Evolutionary conservation across 805 yeast species (phyloP), one percentile per base, ranked within the genome.

Genomic region (Candida caryicola): DNA sequence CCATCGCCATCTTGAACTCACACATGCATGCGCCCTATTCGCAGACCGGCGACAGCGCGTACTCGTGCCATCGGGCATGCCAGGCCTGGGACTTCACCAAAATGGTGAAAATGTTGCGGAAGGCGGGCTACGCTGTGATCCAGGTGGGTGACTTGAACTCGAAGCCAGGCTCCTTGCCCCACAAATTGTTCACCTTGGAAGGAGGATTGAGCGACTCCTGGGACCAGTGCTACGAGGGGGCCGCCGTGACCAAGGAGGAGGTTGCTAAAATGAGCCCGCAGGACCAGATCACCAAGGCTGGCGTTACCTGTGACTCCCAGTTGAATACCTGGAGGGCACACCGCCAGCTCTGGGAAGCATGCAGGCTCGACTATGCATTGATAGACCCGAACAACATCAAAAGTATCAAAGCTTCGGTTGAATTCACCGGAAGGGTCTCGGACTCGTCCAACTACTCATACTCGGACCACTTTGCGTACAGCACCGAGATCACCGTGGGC

Each of bases 11-110:
- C 4, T 64, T 93, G 54, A 91, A 90, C 55, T 82, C 95, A 13
- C 99, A 93, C 59, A 83, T 93, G 93, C 99, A 93, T 60, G 99
- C 99, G 1, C 99, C 99, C 0, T 93, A 93, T 55, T 74, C 93
- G 1, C 53, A 64, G 13, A 62, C 68, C 0, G 98, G 98, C 2
- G 96, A 89, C 59, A 95, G 95, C 2, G 84, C 90, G 2, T 93
- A 93, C 55, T 69, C 81, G 3, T 85, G 96, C 49, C 98, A 93
- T 55, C 69, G 99, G 34, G 81, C 96, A 0, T 77, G 93, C 41
- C 99, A 93, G 61, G 97, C 98, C 1, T 93, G 98, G 98, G 96
- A 90, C 57, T 77, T 93, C 57, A 74, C 93, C 23, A 75, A 78
- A 36, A 43, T 89, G 25, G 79, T 85, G 1, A 71, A 71, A 13